Evolutionary conservation across 352 stramenopile genomes (phyloP), one percentile per base, ranked within the genome.

Genomic region (Phytophthora citrophthora): DNA sequence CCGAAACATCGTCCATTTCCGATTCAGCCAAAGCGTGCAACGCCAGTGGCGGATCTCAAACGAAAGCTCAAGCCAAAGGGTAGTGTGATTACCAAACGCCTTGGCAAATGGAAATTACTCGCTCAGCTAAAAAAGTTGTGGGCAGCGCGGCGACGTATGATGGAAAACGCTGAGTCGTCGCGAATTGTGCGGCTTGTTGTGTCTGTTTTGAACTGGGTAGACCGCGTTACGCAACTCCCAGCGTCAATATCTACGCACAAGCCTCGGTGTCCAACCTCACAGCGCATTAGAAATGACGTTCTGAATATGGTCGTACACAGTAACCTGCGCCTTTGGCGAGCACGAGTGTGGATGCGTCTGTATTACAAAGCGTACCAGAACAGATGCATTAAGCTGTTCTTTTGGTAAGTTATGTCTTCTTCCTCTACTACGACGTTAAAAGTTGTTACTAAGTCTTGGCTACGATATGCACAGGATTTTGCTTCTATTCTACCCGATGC

Each of bases 361-460:
- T 91, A 91, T 62, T 93, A 86, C 56, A 75, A 78, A 41, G 76
- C 78, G 23, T 93, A 89, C 63, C 70, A 88, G 50, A 91, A 93
- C 74, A 86, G 86, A 57, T 91, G 82, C 50, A 87, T 86, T 56
- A 93, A 91, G 61, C 54, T 93, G 18, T 69, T 88, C 23, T 90
- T 93, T 50, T 93, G 84, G 79, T 86, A 54, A 20, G 60, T 56
- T 16, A 5, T 41, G 20, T 12, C 44, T 34, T 7, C 2, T 36
- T 65, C 13, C 13, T n/a, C 48, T 34, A 4, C 0, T 36, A 59
- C 13, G 12, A 31, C 20, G 27, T 54, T 53, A 18, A 18, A 10
- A 20, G 6, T 7, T 24, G 3, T 18, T 36, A 11, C 7, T 20
- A 13, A 36, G 20, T 32, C 16, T 7, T 57, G 40, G 40, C 10